A percentile compares a stretch with the other conserved stretches of the same genome.
Conservation (phyloP, 2,329 filamentous ascomycete species). For the Sporothrix dimorphospora region DNA sequence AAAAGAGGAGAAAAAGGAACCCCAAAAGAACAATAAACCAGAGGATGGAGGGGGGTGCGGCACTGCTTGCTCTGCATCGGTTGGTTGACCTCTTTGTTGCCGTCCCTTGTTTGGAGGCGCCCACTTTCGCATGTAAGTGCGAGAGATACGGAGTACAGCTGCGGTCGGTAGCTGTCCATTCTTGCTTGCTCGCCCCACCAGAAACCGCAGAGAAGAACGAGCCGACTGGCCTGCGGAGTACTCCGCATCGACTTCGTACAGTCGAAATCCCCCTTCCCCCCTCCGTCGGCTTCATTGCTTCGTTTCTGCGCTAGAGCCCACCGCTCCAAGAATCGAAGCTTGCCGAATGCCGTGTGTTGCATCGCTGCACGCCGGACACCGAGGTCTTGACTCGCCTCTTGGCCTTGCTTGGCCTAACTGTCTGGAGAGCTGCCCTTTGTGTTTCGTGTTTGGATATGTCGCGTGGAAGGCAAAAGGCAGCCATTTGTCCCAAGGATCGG, state of each 20-base stretch:
- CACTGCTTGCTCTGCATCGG: not conserved
- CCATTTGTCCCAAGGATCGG: no score
- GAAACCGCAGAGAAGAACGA: no score
- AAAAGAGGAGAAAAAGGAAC: not conserved
- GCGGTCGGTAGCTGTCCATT: not conserved
- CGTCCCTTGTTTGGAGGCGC: not conserved
- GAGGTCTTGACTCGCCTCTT: not conserved
- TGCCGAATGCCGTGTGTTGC: not conserved
- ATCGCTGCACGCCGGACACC: no score
- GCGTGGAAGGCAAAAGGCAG: no score
- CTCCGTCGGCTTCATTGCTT: conserved; percentile 11
- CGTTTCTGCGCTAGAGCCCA: conserved; percentile 3
- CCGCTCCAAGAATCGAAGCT: not conserved
- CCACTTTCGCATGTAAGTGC: conserved; percentile 11
- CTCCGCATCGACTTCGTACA: not conserved
- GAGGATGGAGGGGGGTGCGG: no score
- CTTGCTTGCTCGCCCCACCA: not conserved
- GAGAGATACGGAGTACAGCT: not conserved
- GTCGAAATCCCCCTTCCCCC: not conserved
- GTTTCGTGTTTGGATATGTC: not conserved
- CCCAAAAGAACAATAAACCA: no score
- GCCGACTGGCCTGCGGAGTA: no score
- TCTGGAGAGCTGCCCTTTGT: not conserved
- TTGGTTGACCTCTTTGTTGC: not conserved
- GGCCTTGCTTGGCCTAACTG: no score